Conservation (phyloP, 805 yeast species). For the Suhomyces sp. region DNA sequence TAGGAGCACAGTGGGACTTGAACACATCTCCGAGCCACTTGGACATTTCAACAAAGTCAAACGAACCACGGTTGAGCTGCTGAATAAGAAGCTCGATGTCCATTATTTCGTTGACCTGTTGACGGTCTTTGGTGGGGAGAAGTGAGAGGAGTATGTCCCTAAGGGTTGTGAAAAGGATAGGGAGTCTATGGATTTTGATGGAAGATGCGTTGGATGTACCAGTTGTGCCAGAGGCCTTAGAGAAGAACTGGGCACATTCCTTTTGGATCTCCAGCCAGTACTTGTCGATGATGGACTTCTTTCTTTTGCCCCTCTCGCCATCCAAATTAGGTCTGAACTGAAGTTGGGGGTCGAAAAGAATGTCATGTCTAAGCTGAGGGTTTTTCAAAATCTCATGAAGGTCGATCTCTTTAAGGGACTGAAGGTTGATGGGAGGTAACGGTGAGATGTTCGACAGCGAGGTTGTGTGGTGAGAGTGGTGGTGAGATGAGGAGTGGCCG, state of each 20-base stretch:
- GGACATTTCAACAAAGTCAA: conserved; percentile 69
- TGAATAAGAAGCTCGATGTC: conserved; percentile 76
- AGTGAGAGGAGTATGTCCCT: conserved; percentile 72
- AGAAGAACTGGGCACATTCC: conserved; percentile 56
- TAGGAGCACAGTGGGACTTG: conserved; percentile 92
- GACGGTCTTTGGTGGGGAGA: conserved; percentile 74
- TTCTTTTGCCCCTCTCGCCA: conserved; percentile 84
- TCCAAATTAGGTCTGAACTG: conserved; percentile 90
- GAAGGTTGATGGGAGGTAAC: conserved; percentile 80
- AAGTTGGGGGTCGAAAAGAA: conserved; percentile 85
- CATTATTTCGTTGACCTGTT: conserved; percentile 64
- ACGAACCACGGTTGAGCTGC: conserved; percentile 67
- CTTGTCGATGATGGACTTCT: conserved; percentile 70
- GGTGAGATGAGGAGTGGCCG: conserved; percentile 11
- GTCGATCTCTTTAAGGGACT: conserved; percentile 81
- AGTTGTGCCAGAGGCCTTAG: conserved; percentile 3
- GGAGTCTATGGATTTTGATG: conserved; percentile 47
- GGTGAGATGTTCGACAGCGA: conserved; percentile 36
- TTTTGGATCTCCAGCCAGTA: conserved; percentile 78
- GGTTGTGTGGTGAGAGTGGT: conserved; percentile 13
- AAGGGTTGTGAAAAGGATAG: conserved; percentile 73
- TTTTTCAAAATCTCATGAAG: conserved; percentile 84
- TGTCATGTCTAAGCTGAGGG: conserved; percentile 91
- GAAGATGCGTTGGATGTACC: conserved; percentile 16
- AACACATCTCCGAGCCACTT: conserved; percentile 75